Percentiles rank a stretch among this genome's conserved stretches.
These are phyloP conservation scores for Eleusine indica DNA, from an alignment of 176 grass and related monocot genomes.

Conservation along the genomic window DNA sequence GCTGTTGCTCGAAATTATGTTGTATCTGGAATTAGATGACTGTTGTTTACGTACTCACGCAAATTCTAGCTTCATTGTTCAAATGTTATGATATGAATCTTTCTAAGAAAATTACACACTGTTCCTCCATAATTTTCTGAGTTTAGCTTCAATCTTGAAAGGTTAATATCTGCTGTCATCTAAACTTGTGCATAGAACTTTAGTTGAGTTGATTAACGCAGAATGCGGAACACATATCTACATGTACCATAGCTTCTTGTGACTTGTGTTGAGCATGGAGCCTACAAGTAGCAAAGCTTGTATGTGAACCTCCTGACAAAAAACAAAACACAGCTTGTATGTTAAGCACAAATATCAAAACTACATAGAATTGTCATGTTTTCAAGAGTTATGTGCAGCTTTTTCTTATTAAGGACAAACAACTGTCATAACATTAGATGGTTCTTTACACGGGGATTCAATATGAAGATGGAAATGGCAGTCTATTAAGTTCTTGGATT, in stretches of 20 bases:
- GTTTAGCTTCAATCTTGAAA: background rate
- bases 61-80: background rate
- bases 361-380: background rate
- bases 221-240: background rate
- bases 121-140: background rate
- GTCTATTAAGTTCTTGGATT: background rate
- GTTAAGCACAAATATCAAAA: background rate
- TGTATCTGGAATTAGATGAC: background rate
- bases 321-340: background rate
- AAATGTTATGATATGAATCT: background rate
- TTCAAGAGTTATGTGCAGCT: background rate
- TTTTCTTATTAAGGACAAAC: background rate
- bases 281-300: background rate
- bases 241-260: background rate
- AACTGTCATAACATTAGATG: background rate
- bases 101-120: background rate
- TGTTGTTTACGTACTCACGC: background rate
- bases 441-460: no score
- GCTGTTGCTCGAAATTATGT: background rate
- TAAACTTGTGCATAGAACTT: background rate
- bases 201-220: background rate
- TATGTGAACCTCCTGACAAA: background rate
- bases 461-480: background rate
- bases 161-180: background rate
- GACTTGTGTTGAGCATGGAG: background rate